These are phyloP conservation scores for Beauveria scarabaeidicola DNA, from an alignment of 2,329 filamentous ascomycete genomes.

Conservation along the genomic window DNA sequence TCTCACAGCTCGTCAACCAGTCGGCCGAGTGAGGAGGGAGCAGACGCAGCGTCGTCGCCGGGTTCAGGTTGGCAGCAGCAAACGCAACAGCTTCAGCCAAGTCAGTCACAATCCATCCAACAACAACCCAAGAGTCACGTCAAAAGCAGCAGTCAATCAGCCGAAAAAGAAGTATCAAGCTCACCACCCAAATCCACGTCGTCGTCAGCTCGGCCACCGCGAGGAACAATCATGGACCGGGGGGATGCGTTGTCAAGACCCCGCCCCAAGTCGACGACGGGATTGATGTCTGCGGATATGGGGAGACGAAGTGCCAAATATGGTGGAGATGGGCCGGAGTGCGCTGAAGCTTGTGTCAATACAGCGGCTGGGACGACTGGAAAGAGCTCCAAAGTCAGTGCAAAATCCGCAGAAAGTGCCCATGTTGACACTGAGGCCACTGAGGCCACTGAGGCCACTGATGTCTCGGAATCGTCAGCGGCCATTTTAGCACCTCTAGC, in stretches of 20 bases:
- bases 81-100: background rate
- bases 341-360: background rate
- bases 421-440: background rate
- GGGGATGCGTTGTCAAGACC: background rate
- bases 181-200: background rate
- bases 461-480: background rate
- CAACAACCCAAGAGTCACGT: background rate
- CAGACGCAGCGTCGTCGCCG: slow-evolving; percentile 5
- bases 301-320: background rate
- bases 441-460: background rate
- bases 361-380: background rate
- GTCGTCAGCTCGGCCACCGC: background rate
- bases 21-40: slow-evolving; percentile 8
- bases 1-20: slow-evolving; percentile 11
- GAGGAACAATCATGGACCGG: background rate
- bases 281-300: background rate
- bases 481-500: background rate
- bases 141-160: background rate
- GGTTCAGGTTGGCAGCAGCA: background rate
- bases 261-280: background rate
- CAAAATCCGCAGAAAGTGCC: background rate
- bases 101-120: background rate
- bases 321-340: background rate
- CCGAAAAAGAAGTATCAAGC: background rate
- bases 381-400: background rate